Conservation (phyloP, 1,139 yeast genomes). For the Sugiyamaella grinbergsii region DNA sequence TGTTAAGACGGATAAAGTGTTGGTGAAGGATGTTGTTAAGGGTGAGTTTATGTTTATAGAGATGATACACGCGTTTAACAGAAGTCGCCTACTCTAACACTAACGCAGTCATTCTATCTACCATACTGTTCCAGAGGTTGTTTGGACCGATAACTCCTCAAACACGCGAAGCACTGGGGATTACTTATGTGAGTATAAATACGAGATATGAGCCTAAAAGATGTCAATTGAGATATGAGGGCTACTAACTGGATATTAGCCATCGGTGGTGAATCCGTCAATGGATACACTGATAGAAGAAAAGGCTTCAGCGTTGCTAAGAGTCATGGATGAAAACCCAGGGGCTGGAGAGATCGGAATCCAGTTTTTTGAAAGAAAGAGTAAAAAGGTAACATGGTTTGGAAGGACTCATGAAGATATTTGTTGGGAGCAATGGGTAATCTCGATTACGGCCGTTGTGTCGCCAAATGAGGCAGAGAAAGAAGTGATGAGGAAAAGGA, state of each 20-base stretch:
- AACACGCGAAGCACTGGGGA: constrained; percentile 47
- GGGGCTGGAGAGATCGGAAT: constrained; percentile 36
- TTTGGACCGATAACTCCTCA: constrained; percentile 67
- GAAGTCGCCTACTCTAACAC: neutral
- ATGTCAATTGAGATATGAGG: neutral
- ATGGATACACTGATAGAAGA: constrained; percentile 39
- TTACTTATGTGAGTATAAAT: constrained; percentile 42
- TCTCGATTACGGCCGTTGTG: constrained; percentile 43
- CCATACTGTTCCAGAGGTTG: constrained; percentile 68
- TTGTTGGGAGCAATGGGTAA: constrained; percentile 55
- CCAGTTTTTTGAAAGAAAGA: constrained; percentile 43
- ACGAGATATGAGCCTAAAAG: neutral
- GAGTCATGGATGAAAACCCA: constrained; percentile 28
- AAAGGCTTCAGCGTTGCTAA: constrained; percentile 34
- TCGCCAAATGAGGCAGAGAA: constrained; percentile 32
- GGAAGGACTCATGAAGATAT: constrained; percentile 45
- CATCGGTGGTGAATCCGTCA: constrained; percentile 36
- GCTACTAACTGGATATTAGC: constrained; percentile 28
- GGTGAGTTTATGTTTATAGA: constrained; percentile 32
- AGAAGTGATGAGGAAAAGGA: constrained; percentile 24
- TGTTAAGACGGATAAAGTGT: constrained; percentile 42
- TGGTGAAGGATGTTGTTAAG: constrained; percentile 43
- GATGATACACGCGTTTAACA: neutral
- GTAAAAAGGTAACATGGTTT: constrained; percentile 46
- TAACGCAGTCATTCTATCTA: constrained; percentile 57